Conservation (phyloP, 2,329 filamentous ascomycete genomes). For the Aspergillus terreus region DNA sequence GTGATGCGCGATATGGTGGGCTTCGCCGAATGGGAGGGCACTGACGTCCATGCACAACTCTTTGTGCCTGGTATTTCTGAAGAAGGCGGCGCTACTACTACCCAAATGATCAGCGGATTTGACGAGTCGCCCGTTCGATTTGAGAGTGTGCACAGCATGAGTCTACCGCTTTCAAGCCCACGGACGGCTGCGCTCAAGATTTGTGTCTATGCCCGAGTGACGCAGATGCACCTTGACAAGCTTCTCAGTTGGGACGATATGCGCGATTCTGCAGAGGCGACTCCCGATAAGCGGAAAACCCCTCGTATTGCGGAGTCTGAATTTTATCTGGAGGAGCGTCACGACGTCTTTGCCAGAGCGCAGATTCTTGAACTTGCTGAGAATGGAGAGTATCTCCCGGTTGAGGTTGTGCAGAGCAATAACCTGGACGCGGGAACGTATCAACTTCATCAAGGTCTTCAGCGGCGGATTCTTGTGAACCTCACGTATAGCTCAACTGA, state of each 20-base stretch:
- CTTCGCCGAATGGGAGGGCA: conserved; percentile 92
- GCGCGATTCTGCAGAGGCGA: conserved; percentile 64
- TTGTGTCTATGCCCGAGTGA: conserved; percentile 87
- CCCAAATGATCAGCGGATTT: conserved; percentile 89
- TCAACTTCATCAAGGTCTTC: conserved; percentile 90
- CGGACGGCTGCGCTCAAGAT: conserved; percentile 74
- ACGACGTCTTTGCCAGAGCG: conserved; percentile 83
- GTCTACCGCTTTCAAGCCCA: conserved; percentile 74
- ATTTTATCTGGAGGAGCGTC: conserved; percentile 88
- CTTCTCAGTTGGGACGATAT: conserved; percentile 98
- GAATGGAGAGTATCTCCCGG: conserved; percentile 82
- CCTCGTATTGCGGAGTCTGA: conserved; percentile 84
- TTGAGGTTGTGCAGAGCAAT: conserved; percentile 84
- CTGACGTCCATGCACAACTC: conserved; percentile 92
- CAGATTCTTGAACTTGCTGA: conserved; percentile 92
- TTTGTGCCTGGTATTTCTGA: conserved; percentile 89
- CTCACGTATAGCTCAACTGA: conserved; percentile 91
- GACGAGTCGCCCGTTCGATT: conserved; percentile 90
- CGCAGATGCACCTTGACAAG: conserved; percentile 92
- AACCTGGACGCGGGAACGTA: conserved; percentile 86
- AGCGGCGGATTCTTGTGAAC: conserved; percentile 80
- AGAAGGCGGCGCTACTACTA: conserved; percentile 88
- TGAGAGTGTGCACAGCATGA: conserved; percentile 98
- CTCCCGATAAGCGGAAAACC: conserved; percentile 56
- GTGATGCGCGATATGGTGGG: conserved; percentile 96